phyloP scores from a whole-genome alignment of 2,329 filamentous ascomycete genomes.

The Myriangium duriaei region DNA sequence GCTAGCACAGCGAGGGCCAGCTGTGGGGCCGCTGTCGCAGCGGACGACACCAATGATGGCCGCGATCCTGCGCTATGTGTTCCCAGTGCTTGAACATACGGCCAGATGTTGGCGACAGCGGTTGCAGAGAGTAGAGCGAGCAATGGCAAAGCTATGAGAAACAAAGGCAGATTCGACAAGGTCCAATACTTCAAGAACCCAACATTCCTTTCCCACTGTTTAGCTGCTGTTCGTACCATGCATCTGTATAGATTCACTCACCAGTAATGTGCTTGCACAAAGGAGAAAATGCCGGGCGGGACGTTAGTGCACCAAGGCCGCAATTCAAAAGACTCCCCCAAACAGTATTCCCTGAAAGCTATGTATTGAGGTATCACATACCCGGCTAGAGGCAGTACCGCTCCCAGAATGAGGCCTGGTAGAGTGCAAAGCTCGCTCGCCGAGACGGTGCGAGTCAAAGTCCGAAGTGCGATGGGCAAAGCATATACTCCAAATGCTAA shows the following conservation, averaged over 20 bases:
- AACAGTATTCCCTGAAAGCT: constrained; percentile 64
- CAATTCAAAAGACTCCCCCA: constrained; percentile 18
- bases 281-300: constrained; percentile 82
- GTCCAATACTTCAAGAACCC: constrained; percentile 91
- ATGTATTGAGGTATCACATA: constrained; percentile 59
- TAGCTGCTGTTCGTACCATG: constrained; percentile 1
- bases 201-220: constrained; percentile 52
- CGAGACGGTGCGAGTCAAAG: constrained; percentile 7
- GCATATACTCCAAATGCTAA: constrained; percentile 42
- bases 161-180: constrained; percentile 70
- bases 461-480: constrained; percentile 33
- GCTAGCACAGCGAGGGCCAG: constrained; percentile 58
- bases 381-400: constrained; percentile 53
- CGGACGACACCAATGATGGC: neutral
- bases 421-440: neutral
- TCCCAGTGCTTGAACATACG: neutral
- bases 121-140: constrained; percentile 55
- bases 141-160: constrained; percentile 70
- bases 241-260: constrained; percentile 29
- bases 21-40: constrained; percentile 57
- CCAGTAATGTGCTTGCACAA: constrained; percentile 86
- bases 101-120: constrained; percentile 21
- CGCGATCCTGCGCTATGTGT: neutral
- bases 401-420: constrained; percentile 15
- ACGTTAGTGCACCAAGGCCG: constrained; percentile 61